Conservation (phyloP, 1,284 basidiomycete genomes). For the Sanghuangporus weigelae region DNA sequence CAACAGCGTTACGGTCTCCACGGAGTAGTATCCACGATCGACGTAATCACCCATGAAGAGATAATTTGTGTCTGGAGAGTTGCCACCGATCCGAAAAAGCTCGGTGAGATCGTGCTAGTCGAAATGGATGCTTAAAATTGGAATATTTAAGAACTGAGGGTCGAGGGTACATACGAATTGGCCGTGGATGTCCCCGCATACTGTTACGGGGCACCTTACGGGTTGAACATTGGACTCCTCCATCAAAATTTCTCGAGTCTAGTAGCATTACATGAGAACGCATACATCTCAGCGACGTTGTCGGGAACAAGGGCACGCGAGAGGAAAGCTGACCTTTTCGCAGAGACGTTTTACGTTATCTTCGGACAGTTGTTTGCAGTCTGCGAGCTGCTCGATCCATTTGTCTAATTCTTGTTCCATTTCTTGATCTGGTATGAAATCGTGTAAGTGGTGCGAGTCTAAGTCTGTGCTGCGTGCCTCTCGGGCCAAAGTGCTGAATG, state of each 20-base stretch:
- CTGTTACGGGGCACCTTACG: slow-evolving; percentile 95
- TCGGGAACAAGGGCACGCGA: slow-evolving; percentile 16
- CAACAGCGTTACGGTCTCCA: slow-evolving; percentile 98
- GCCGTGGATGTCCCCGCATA: slow-evolving; percentile 98
- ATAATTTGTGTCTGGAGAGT: slow-evolving; percentile 99
- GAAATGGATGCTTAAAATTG: slow-evolving; percentile 21
- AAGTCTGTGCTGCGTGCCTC: background rate
- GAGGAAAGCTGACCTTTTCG: slow-evolving; percentile 78
- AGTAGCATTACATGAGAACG: slow-evolving; percentile 20
- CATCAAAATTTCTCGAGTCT: slow-evolving; percentile 97
- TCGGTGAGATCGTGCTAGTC: slow-evolving; percentile 95
- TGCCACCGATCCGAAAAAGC: slow-evolving; percentile 98
- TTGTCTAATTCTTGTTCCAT: slow-evolving; percentile 85
- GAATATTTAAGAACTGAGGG: slow-evolving; percentile 24
- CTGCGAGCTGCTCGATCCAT: slow-evolving; percentile 96
- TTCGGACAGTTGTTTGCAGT: slow-evolving; percentile 97
- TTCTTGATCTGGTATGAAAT: slow-evolving; percentile 17
- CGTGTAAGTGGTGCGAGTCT: background rate
- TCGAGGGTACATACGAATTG: slow-evolving; percentile 83
- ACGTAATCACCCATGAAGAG: slow-evolving; percentile 99
- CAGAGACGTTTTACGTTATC: slow-evolving; percentile 96
- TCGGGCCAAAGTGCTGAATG: background rate
- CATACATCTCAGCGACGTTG: slow-evolving; percentile 24
- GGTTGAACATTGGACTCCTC: slow-evolving; percentile 98
- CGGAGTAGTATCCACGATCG: slow-evolving; percentile 98